phyloP scores from a whole-genome alignment of 2,329 filamentous ascomycete genomes.

The Pseudogymnoascus pannorum region DNA sequence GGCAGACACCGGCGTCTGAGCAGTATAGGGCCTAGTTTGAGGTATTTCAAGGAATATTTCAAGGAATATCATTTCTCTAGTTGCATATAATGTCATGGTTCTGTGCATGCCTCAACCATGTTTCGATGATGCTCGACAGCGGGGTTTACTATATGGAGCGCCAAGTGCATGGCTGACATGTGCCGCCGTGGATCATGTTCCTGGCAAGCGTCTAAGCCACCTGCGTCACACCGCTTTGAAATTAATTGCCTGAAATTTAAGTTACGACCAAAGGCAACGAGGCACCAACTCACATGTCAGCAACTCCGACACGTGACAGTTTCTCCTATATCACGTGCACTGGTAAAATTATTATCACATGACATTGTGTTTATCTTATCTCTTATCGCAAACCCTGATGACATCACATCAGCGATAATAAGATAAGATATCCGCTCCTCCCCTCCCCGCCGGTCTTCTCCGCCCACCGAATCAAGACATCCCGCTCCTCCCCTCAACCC shows the following conservation, averaged over 20 bases:
- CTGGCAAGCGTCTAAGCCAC: neutral
- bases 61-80: slow-evolving; percentile 3
- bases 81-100: neutral
- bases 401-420: neutral
- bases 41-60: slow-evolving; percentile 7
- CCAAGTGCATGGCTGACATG: slow-evolving; percentile 7
- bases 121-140: neutral
- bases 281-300: neutral
- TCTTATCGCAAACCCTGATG: neutral
- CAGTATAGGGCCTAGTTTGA: slow-evolving; percentile 3
- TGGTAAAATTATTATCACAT: no score
- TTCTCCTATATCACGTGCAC: neutral
- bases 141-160: neutral
- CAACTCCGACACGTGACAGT: neutral
- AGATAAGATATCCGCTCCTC: slow-evolving; percentile 6
- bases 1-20: neutral
- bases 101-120: neutral
- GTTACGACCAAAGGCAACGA: neutral
- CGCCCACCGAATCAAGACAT: neutral
- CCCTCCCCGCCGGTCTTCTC: neutral
- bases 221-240: slow-evolving; percentile 5
- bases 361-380: no score
- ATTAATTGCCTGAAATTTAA: neutral
- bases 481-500: neutral
- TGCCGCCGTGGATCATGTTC: slow-evolving; percentile 1